These are phyloP conservation scores for Warburgia ugandensis DNA, from an alignment of 164 flowering plant species.

Conservation along the genomic window DNA sequence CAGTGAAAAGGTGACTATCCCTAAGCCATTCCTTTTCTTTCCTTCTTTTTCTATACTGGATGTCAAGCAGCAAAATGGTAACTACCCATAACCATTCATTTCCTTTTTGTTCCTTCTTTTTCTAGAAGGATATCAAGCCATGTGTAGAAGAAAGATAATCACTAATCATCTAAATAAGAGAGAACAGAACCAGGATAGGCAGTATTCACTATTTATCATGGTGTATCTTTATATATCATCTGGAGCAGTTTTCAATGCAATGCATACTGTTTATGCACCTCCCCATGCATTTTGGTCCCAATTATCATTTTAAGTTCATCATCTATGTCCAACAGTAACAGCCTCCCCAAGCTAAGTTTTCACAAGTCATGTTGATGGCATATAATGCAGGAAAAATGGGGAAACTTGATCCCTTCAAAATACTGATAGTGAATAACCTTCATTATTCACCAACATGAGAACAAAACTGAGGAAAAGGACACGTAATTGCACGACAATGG, in stretches of 20 bases:
- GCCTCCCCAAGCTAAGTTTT: not conserved
- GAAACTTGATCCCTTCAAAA: not conserved
- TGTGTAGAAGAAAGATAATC: too few relatives aligned
- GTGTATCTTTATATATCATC: not conserved
- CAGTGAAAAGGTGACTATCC: constrained; percentile 29
- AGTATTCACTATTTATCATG: not conserved
- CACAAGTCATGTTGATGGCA: not conserved
- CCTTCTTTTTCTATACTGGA: not conserved
- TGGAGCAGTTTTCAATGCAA: not conserved
- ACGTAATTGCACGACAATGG: not conserved
- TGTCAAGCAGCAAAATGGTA: not conserved
- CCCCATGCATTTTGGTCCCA: not conserved
- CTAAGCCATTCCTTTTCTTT: not conserved
- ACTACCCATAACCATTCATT: not conserved
- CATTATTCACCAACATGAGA: not conserved
- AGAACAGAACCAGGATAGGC: too few relatives aligned
- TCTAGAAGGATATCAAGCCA: not conserved
- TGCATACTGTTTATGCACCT: not conserved
- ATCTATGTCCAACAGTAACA: not conserved
- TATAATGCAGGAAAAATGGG: constrained; percentile 2
- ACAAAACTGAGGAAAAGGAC: too few relatives aligned
- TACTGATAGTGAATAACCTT: not conserved
- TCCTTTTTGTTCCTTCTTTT: not conserved
- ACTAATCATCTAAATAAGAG: too few relatives aligned
- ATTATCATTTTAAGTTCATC: not conserved